Conservation (phyloP, 2,329 filamentous ascomycete species). For the Tolypocladium nubicola region DNA sequence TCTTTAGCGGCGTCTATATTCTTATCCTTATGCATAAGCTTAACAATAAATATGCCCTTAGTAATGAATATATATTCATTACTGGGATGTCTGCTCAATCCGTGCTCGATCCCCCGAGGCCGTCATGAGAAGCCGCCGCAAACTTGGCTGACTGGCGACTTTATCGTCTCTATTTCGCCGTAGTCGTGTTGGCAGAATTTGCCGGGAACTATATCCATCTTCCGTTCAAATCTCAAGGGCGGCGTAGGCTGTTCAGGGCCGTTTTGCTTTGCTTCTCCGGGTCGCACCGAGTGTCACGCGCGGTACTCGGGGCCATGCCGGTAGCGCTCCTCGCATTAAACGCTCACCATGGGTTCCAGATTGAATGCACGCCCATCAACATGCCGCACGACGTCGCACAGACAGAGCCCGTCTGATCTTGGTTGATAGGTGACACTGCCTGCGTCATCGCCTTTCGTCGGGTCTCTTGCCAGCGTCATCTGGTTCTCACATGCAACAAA, state of each 20-base stretch:
- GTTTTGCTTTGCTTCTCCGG: not conserved
- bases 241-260: not conserved
- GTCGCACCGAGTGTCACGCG: not conserved
- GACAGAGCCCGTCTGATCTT: not conserved
- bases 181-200: not conserved
- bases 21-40: too few species aligned
- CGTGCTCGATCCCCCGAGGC: not conserved
- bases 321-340: not conserved
- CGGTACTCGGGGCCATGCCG: not conserved
- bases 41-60: too few species aligned
- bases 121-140: not conserved
- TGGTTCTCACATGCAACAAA: not conserved
- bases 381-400: not conserved
- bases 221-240: not conserved
- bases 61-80: too few species aligned
- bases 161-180: too few species aligned
- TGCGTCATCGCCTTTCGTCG: not conserved
- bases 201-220: not conserved
- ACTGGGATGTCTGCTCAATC: not conserved
- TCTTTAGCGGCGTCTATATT: too few species aligned
- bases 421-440: not conserved
- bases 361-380: not conserved
- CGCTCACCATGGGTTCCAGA: not conserved
- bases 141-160: not conserved
- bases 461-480: not conserved